Base-by-base conservation (phyloP, 345 rosid species). In the Nephelium lappaceum region DNA sequence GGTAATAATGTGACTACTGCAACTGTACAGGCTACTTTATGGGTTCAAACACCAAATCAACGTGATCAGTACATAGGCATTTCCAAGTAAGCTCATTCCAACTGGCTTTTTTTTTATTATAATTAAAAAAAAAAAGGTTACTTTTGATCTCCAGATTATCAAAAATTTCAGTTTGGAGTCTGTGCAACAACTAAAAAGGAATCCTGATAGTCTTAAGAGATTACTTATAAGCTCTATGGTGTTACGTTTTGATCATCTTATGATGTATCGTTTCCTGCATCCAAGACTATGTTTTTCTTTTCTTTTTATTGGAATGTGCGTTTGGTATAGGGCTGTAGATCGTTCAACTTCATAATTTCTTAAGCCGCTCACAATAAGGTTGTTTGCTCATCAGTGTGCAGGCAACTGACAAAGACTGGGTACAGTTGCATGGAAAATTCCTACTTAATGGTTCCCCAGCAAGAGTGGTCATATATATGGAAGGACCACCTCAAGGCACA, bases 401-500 rank as follows among this genome's bases (percentile, higher is more conserved):
- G 92, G 98, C 93, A 42, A 87, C 88, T 18, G 92, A 89, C 77
- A 89, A 86, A 78, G 90, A 91, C 67, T 95, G 99, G 99, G 86
- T 81, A 39, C 84, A 85, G 81, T 71, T 95, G 85, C 84, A 87
- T 51, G 99, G 99, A 25, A 92, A 92, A 89, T 95, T 95, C 89
- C 93, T 92, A 45, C 83, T 95, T 36, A 95, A 95, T 83, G 95
- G 90, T 67, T 85, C 91, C 27, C 94, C 95, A 25, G 89, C 92
- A 72, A 86, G 84, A 85, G 91, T 91, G 19, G 88, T 94, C 61
- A 86, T 94, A 74, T 95, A 92, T 82, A 64, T 94, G 8, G 99
- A 95, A 92, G 99, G 98, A 77, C 98, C 99, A 1, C 94, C 97
- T 31, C 86, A 93, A 31, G 98, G 97, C 72, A 82, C 87, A 1